Percentiles rank a stretch among this genome's conserved stretches.
These are phyloP conservation scores for Phascolomyces articulosus DNA, from an alignment of 371 early-diverging fungal species.

Conservation along the genomic window DNA sequence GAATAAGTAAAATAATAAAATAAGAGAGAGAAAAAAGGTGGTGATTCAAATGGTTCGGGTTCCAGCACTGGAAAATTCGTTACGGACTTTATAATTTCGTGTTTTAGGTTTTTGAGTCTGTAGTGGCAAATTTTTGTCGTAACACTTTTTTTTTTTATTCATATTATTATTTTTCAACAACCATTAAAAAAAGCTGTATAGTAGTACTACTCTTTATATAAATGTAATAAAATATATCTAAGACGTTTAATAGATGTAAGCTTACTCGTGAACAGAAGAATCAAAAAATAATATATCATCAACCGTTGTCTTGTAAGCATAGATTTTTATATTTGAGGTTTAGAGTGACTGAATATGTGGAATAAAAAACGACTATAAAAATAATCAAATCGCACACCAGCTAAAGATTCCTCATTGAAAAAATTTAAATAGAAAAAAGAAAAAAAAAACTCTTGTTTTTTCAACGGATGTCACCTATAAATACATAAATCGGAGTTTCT, in stretches of 20 bases:
- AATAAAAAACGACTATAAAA: neutral
- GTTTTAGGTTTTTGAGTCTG: neutral
- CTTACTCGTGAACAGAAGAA: conserved; percentile 6
- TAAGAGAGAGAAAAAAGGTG: no score
- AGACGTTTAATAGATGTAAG: neutral
- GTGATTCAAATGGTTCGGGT: no score
- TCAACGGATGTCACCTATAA: no score
- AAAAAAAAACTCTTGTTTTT: neutral
- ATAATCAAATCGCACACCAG: neutral
- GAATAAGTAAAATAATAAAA: no score
- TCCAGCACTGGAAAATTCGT: no score
- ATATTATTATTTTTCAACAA: neutral
- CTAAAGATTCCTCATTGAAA: conserved; percentile 6
- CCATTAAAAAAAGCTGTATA: no score
- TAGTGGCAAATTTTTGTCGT: neutral
- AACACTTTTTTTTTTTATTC: neutral
- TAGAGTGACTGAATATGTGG: conserved; percentile 7
- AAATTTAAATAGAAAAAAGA: neutral
- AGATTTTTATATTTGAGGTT: neutral
- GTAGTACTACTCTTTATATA: no score
- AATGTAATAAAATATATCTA: neutral
- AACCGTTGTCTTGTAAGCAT: conserved; percentile 7
- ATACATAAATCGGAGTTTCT: conserved; percentile 1
- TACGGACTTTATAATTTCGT: neutral
- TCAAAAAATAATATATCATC: neutral